Base-by-base conservation (phyloP, 2,329 filamentous ascomycete genomes). In the Neocatenulostroma microsporum region DNA sequence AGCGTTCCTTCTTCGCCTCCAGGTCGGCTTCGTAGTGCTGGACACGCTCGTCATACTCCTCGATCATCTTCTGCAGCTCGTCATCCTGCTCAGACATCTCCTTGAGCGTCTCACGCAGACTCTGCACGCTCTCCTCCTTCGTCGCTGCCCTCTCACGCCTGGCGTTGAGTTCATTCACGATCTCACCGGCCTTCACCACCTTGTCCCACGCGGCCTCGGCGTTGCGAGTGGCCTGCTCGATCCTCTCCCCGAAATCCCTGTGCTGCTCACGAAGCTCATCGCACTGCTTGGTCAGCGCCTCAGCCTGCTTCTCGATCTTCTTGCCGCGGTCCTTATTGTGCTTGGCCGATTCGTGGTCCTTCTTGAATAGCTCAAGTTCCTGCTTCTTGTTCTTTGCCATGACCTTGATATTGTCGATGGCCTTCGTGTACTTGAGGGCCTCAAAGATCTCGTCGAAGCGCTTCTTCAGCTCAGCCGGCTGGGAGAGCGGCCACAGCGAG, bases 381-480 rank as follows among this genome's bases (percentile, higher is more conserved):
- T 83, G 78, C 23, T 80, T 82, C 47, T 94, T 81, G 47, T 80
- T 82, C 64, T 96, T 98, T 25, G 82, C 74, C 33, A 96, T 70
- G 8, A 79, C 60, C 56, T 94, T 95, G 57, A 98, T 83, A 58
- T 94, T 94, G 30, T 95, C 88, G 42, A 98, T 94, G 13, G 88
- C 91, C 55, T 94, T 95, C 21, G 88, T 94, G 62, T 96, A 98
- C 58, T 94, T 95, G 63, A 85, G 71, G 1, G 91, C 91, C 62
- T 96, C 91, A 49, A 98, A 98, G 9, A 98, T 98, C 57, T 94
- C 86, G 56, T 98, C 91, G 42, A 98, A 98, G 35, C 80, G 82
- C 61, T 93, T 93, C 63, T 98, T 98, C 34, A 98, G 68, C 1
- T 76, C 77, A 0, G 76, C 69, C 0, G 91, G 86, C 53, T 94